phyloP scores from a whole-genome alignment of 2,329 filamentous ascomycete species.

The Beauveria medogensis region DNA sequence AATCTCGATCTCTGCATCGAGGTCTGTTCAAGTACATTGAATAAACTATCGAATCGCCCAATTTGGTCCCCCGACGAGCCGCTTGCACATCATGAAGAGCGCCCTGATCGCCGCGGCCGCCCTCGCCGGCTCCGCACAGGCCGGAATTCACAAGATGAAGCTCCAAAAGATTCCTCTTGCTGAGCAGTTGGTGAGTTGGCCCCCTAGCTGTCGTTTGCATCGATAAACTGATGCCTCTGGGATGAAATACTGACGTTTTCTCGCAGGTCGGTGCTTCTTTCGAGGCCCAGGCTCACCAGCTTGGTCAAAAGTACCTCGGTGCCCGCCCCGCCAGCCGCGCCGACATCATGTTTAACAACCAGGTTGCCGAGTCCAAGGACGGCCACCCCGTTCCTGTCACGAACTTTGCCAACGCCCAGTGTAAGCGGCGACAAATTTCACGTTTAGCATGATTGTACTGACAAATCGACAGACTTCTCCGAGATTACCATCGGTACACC shows the following conservation, averaged over 20 bases:
- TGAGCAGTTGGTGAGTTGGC: constrained; percentile 74
- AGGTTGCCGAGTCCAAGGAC: constrained; percentile 54
- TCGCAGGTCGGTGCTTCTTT: constrained; percentile 66
- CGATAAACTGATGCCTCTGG: not conserved
- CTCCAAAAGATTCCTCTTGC: constrained; percentile 91
- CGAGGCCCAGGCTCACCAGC: constrained; percentile 68
- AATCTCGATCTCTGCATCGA: constrained; percentile 8
- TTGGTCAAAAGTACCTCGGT: constrained; percentile 96
- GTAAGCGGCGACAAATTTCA: constrained; percentile 46
- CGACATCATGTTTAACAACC: constrained; percentile 73
- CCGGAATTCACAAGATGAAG: constrained; percentile 91
- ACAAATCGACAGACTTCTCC: constrained; percentile 67
- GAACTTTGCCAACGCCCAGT: constrained; percentile 99
- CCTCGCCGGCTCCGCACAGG: constrained; percentile 75
- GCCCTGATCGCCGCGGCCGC: constrained; percentile 70
- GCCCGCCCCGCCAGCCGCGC: constrained; percentile 57
- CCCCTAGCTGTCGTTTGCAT: not conserved
- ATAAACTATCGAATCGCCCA: not conserved
- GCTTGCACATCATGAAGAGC: constrained; percentile 68
- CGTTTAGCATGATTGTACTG: constrained; percentile 8
- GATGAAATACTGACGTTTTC: not conserved
- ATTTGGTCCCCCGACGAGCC: not conserved
- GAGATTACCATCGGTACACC: constrained; percentile 90
- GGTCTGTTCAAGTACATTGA: not conserved
- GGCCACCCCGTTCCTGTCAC: constrained; percentile 80